phyloP scores from a whole-genome alignment of 192 early-diverging fungal genomes.

The Entomortierella parvispora region DNA sequence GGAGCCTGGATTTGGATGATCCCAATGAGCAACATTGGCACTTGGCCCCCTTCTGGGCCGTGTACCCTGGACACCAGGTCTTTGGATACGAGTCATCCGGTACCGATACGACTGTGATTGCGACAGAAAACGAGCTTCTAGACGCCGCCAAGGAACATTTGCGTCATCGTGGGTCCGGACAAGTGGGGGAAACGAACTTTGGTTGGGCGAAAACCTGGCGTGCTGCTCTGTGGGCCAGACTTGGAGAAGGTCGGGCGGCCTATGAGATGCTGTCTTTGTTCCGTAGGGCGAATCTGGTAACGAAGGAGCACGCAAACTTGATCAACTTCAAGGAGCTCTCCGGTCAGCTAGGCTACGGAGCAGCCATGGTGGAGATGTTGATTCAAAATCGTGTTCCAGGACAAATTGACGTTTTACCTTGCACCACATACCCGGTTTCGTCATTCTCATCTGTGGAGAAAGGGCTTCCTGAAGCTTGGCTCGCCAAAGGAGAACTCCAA shows the following conservation, averaged over 20 bases:
- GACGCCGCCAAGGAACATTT: slow-evolving; percentile 16
- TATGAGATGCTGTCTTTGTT: slow-evolving; percentile 9
- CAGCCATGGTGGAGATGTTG: slow-evolving; percentile 43
- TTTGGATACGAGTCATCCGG: slow-evolving; percentile 1
- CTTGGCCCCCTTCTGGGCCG: slow-evolving; percentile 34
- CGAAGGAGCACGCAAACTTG: slow-evolving; percentile 5
- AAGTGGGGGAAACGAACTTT: not conserved
- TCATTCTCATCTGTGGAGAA: not conserved
- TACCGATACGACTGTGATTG: not conserved
- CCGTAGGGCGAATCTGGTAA: slow-evolving; percentile 7
- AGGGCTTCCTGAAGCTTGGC: slow-evolving; percentile 28
- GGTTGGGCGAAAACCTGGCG: slow-evolving; percentile 48
- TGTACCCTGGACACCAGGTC: slow-evolving; percentile 41
- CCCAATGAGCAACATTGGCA: slow-evolving; percentile 31
- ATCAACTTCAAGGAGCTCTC: slow-evolving; percentile 28
- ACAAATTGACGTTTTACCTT: slow-evolving; percentile 20
- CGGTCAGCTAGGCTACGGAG: slow-evolving; percentile 25
- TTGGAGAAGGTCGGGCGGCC: slow-evolving; percentile 13
- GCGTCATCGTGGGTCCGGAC: slow-evolving; percentile 10
- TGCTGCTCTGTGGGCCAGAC: slow-evolving; percentile 39
- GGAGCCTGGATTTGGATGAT: slow-evolving; percentile 48
- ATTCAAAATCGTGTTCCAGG: slow-evolving; percentile 24
- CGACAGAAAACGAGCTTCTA: slow-evolving; percentile 6
- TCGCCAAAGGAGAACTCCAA: slow-evolving; percentile 9
- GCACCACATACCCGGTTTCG: no score